Conservation (phyloP, 1,284 basidiomycete genomes). For the Schizophyllum commune region DNA sequence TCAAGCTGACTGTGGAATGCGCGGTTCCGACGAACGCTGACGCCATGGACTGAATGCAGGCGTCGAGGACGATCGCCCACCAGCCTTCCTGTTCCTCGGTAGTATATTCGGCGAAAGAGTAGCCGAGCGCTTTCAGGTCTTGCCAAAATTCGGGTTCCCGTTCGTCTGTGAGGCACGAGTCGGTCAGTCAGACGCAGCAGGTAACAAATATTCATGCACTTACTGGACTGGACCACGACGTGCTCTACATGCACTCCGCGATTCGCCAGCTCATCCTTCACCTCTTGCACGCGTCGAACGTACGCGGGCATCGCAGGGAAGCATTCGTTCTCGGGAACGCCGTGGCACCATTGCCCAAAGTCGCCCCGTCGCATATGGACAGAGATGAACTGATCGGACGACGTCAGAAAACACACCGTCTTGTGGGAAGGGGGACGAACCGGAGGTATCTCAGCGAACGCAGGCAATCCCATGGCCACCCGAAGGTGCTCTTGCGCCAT, state of each 20-base stretch:
- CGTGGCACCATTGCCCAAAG: slow-evolving; percentile 27
- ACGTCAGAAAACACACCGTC: neutral
- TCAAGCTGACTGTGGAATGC: slow-evolving; percentile 33
- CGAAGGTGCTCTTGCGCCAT: slow-evolving; percentile 21
- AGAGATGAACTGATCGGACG: slow-evolving; percentile 29
- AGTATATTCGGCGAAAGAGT: slow-evolving; percentile 30
- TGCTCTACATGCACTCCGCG: slow-evolving; percentile 17
- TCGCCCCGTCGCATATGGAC: slow-evolving; percentile 42
- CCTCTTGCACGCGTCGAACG: slow-evolving; percentile 27
- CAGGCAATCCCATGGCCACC: neutral
- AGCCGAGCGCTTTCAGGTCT: slow-evolving; percentile 27
- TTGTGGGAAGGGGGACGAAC: neutral
- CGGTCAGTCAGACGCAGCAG: slow-evolving; percentile 2
- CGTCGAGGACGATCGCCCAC: slow-evolving; percentile 30
- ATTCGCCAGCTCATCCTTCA: slow-evolving; percentile 25
- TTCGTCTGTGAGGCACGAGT: slow-evolving; percentile 27
- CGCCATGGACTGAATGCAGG: slow-evolving; percentile 30
- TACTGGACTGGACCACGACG: slow-evolving; percentile 29
- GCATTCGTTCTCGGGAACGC: slow-evolving; percentile 21
- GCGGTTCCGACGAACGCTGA: slow-evolving; percentile 39
- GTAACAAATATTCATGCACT: slow-evolving; percentile 1
- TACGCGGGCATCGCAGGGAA: slow-evolving; percentile 33
- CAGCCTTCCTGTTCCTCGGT: slow-evolving; percentile 25
- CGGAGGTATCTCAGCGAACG: neutral
- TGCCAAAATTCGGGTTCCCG: slow-evolving; percentile 32